Evolutionary conservation across 1,284 basidiomycete genomes (phyloP).

Genomic region (Austroboletus rostrupii): DNA sequence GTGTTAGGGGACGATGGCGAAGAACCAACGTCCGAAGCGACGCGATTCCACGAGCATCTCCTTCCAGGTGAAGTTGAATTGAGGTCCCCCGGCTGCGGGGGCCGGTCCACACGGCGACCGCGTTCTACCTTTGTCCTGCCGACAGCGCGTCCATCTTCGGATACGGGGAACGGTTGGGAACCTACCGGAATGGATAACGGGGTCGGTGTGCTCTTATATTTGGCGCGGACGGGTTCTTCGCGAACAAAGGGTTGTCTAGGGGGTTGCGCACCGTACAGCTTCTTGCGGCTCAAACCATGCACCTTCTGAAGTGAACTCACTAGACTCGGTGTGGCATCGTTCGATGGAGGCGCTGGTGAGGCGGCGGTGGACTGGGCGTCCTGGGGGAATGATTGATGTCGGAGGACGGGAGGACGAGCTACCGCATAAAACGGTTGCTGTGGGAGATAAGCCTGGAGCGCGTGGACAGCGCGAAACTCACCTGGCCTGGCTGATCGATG

Average conservation of each 20-base stretch:
- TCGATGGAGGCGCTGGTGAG: slow-evolving; percentile 4
- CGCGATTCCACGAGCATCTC: slow-evolving; percentile 20
- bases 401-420: slow-evolving; percentile 24
- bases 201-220: slow-evolving; percentile 30
- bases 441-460: slow-evolving; percentile 12
- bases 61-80: slow-evolving; percentile 19
- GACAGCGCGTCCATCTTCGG: slow-evolving; percentile 20
- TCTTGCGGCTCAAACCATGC: slow-evolving; percentile 61
- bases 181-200: slow-evolving; percentile 31
- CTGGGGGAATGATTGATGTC: slow-evolving; percentile 30
- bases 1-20: slow-evolving; percentile 24
- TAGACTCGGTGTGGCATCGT: slow-evolving; percentile 35
- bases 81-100: slow-evolving; percentile 10
- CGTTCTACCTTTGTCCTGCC: slow-evolving; percentile 25
- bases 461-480: neutral
- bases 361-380: slow-evolving; percentile 17
- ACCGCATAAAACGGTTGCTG: slow-evolving; percentile 16
- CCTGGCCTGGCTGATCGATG: slow-evolving; percentile 14
- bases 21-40: slow-evolving; percentile 24
- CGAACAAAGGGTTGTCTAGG: slow-evolving; percentile 48
- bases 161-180: slow-evolving; percentile 24
- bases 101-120: slow-evolving; percentile 22
- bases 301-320: slow-evolving; percentile 54
- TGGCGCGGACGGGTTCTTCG: slow-evolving; percentile 37
- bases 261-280: slow-evolving; percentile 52